Conservation (phyloP, 2,329 filamentous ascomycete species). For the Fusarium gaditjirri region DNA sequence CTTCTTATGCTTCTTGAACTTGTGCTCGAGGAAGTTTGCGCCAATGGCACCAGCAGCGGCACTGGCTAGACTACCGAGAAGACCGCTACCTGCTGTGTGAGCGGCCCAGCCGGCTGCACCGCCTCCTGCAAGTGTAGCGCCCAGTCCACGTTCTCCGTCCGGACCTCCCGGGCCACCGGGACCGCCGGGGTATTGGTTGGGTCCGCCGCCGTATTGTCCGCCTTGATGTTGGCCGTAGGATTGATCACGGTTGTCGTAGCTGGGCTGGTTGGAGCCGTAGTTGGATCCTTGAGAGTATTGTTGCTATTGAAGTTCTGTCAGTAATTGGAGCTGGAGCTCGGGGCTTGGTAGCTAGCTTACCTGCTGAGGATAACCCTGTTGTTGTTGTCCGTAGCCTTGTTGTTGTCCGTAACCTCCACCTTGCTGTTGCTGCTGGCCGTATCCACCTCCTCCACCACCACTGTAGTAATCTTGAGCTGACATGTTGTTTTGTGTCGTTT, state of each 20-base stretch:
- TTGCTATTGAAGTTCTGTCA: slow-evolving; percentile 6
- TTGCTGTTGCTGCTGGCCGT: slow-evolving; percentile 20
- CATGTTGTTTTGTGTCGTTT: slow-evolving; percentile 20
- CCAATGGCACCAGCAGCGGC: slow-evolving; percentile 61
- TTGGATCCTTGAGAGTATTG: slow-evolving; percentile 34
- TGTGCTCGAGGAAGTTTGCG: slow-evolving; percentile 59
- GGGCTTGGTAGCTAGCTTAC: not conserved
- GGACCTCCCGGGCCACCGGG: slow-evolving; percentile 35
- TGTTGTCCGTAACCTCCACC: slow-evolving; percentile 12
- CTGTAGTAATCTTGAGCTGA: slow-evolving; percentile 42
- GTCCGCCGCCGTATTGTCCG: slow-evolving; percentile 25
- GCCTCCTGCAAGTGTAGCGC: slow-evolving; percentile 60
- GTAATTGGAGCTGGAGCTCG: rapidly evolving
- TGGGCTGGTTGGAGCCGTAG: slow-evolving; percentile 29
- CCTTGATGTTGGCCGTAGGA: slow-evolving; percentile 34
- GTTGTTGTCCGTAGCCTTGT: slow-evolving; percentile 27
- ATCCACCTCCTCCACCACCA: slow-evolving; percentile 16
- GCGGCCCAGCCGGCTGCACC: slow-evolving; percentile 61
- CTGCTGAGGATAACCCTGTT: slow-evolving; percentile 36
- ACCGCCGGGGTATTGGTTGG: slow-evolving; percentile 26
- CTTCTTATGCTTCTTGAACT: slow-evolving; percentile 48
- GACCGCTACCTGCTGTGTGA: slow-evolving; percentile 61
- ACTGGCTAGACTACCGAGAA: slow-evolving; percentile 59
- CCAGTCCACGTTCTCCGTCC: slow-evolving; percentile 60
- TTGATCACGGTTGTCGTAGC: slow-evolving; percentile 28